These are phyloP conservation scores for Keqinozyma sinolaborantium DNA, from an alignment of 1,139 yeast species.

Conservation along the genomic window DNA sequence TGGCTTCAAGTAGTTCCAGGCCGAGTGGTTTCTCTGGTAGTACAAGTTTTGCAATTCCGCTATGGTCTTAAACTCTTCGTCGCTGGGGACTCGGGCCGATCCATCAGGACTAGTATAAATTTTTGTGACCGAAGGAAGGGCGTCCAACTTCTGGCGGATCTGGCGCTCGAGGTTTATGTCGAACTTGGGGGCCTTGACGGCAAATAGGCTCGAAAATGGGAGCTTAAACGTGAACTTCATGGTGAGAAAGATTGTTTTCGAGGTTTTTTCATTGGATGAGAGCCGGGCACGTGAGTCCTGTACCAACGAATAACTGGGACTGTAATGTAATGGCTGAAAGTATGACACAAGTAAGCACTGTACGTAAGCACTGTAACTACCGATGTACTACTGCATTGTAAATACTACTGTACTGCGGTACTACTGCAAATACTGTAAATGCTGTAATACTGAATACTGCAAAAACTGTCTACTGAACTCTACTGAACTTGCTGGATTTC, in stretches of 20 bases:
- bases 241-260: slow-evolving; percentile 11
- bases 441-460: too few species aligned
- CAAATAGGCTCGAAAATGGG: slow-evolving; percentile 39
- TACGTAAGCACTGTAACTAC: too few species aligned
- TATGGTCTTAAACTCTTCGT: slow-evolving; percentile 67
- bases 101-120: slow-evolving; percentile 79
- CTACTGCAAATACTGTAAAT: too few species aligned
- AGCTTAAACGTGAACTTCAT: slow-evolving; percentile 45
- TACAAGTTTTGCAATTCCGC: slow-evolving; percentile 69
- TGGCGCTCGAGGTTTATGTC: slow-evolving; percentile 40
- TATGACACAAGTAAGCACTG: too few species aligned
- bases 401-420: too few species aligned
- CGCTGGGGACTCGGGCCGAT: slow-evolving; percentile 67
- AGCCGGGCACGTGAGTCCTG: too few species aligned
- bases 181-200: slow-evolving; percentile 37
- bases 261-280: slow-evolving; percentile 17
- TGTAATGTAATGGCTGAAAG: too few species aligned
- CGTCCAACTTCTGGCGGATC: slow-evolving; percentile 40
- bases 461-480: too few species aligned
- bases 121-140: slow-evolving; percentile 53
- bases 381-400: too few species aligned
- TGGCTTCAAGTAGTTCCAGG: slow-evolving; percentile 60
- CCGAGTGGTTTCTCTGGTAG: slow-evolving; percentile 55
- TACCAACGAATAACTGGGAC: too few species aligned
- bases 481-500: too few species aligned